Evolutionary conservation across 1,284 basidiomycete species (phyloP), one percentile per base, ranked within the genome.

Genomic region (Puccinia triticina): DNA sequence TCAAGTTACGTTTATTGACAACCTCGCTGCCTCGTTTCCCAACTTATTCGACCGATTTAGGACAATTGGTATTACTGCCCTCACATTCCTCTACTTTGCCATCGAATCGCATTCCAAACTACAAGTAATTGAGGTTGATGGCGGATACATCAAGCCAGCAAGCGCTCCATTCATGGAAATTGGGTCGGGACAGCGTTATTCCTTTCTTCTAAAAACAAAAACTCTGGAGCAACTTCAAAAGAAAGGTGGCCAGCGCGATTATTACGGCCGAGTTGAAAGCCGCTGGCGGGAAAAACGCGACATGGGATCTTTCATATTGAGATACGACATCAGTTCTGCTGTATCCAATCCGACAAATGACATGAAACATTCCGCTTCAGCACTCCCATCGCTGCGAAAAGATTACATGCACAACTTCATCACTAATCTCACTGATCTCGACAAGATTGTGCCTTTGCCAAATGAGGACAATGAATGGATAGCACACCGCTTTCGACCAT

Each of bases 121-220:
- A 0, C 37, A 37, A 32, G 29, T 82, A 23, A 82, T 82, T 23
- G 80, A 82, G 48, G 80, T 61, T 23, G 80, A 82, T 82, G 80
- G 69, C 29, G 73, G 43, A 66, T 76, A 67, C 50, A 40, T 82
- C 3, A 75, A 69, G 32, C 55, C 43, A 32, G 29, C 46, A 4
- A 53, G 32, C 21, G 46, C 80, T 12, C 26, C 71, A 29, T 73
- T 57, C 23, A 64, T 82, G 14, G 40, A 55, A 59, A 3, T 82
- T 14, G 69, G 57, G 18, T 82, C 80, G 4, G 80, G 80, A 55
- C 80, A 82, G 40, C 55, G 80, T 12, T 82, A 82, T 73, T 82
- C 80, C 16, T 75, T 82, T 57, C 59, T 82, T 37, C 37, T 82
- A 1, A 64, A 73, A 34, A 82, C 80, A 23, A 82, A 82, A 34